These are phyloP conservation scores for Colletotrichum endophyticum DNA, from an alignment of 2,329 filamentous ascomycete genomes.

Conservation along the genomic window DNA sequence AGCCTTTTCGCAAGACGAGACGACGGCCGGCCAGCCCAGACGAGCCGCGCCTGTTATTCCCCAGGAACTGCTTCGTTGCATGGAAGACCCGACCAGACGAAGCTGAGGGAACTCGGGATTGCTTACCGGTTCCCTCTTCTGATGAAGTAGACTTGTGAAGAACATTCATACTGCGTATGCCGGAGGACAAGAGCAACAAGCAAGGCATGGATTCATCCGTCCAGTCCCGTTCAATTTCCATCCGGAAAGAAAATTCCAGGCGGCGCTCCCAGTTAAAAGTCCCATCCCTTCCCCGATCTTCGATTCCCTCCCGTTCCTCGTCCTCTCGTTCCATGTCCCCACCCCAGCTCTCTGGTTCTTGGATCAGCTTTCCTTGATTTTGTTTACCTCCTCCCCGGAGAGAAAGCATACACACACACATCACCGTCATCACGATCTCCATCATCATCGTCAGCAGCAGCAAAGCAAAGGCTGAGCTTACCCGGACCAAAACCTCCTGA, in stretches of 20 bases:
- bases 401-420: not conserved
- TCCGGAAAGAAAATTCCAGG: not conserved
- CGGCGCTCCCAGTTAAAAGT: not conserved
- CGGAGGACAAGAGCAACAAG: not conserved
- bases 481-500: slow-evolving; percentile 18
- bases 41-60: not conserved
- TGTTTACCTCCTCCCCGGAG: not conserved
- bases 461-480: not conserved
- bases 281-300: slow-evolving; percentile 6
- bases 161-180: not conserved
- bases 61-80: not conserved
- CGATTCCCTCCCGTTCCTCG: not conserved
- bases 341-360: not conserved
- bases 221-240: not conserved
- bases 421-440: not conserved
- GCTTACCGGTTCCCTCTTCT: not conserved
- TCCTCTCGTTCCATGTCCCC: not conserved
- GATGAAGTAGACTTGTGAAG: not conserved
- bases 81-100: not conserved
- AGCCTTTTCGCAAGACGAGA: slow-evolving; percentile 2
- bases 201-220: not conserved
- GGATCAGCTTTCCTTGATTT: slow-evolving; percentile 8
- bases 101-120: not conserved
- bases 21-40: not conserved
- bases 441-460: not conserved